Conservation (phyloP, 768 basidiomycete genomes). For the Phaffia australis region DNA sequence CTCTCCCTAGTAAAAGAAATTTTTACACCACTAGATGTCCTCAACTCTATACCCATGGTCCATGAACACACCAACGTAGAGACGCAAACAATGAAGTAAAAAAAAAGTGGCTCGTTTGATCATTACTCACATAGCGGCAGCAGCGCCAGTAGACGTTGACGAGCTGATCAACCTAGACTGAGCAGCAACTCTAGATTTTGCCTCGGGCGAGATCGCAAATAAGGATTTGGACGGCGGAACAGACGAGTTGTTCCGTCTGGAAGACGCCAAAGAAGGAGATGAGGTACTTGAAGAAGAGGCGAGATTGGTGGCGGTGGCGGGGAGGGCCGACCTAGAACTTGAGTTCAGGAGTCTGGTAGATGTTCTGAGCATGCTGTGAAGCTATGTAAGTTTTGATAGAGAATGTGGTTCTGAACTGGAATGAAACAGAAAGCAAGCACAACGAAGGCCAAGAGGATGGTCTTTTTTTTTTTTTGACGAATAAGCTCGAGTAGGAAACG, state of each 20-base stretch:
- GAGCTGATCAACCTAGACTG: constrained; percentile 19
- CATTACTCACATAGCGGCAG: constrained; percentile 23
- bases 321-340: not conserved
- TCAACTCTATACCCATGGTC: not conserved
- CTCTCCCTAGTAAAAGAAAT: not conserved
- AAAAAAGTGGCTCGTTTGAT: not conserved
- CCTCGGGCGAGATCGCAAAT: constrained; percentile 25
- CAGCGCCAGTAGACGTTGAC: not conserved
- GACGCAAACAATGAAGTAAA: not conserved
- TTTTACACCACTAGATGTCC: not conserved
- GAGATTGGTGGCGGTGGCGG: constrained; percentile 10
- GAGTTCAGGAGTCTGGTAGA: not conserved
- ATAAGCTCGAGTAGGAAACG: too few relatives aligned
- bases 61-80: not conserved
- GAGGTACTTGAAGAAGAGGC: not conserved
- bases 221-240: constrained; percentile 21
- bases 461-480: too few relatives aligned
- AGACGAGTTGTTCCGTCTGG: constrained; percentile 16
- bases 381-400: not conserved
- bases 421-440: not conserved
- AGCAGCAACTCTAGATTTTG: constrained; percentile 14
- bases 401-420: not conserved
- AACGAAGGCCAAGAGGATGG: not conserved
- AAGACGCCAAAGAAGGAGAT: constrained; percentile 4
- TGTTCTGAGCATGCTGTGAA: constrained; percentile 13